Conservation (phyloP, 2,329 filamentous ascomycete genomes). For the Herpotrichia juniperi region DNA sequence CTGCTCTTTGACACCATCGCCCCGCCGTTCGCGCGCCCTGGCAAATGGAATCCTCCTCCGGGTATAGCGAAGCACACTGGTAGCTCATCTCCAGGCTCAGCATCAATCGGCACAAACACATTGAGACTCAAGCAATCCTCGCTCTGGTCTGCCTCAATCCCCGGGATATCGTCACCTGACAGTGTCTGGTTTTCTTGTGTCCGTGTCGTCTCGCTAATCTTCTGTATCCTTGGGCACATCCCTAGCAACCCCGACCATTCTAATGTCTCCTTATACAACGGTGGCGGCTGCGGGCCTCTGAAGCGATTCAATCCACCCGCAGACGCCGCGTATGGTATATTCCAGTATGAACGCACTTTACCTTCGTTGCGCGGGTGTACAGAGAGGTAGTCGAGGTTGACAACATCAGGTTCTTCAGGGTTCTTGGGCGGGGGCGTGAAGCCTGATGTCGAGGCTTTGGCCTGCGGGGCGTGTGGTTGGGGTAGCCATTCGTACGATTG, state of each 20-base stretch:
- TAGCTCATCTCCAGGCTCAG: slow-evolving; percentile 37
- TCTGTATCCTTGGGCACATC: slow-evolving; percentile 42
- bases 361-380: slow-evolving; percentile 36
- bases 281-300: slow-evolving; percentile 33
- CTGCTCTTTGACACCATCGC: slow-evolving; percentile 40
- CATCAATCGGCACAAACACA: slow-evolving; percentile 40
- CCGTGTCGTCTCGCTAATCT: slow-evolving; percentile 32
- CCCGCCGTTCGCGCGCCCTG: slow-evolving; percentile 36
- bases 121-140: slow-evolving; percentile 53
- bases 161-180: slow-evolving; percentile 30
- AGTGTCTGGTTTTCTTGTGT: slow-evolving; percentile 40
- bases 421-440: slow-evolving; percentile 33
- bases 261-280: slow-evolving; percentile 12
- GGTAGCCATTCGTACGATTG: slow-evolving; percentile 34
- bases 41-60: slow-evolving; percentile 51
- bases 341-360: slow-evolving; percentile 37
- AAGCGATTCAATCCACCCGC: slow-evolving; percentile 37
- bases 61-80: slow-evolving; percentile 54
- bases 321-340: slow-evolving; percentile 40
- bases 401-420: slow-evolving; percentile 30
- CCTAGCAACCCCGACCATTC: slow-evolving; percentile 38
- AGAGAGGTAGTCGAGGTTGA: slow-evolving; percentile 38
- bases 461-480: slow-evolving; percentile 23
- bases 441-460: slow-evolving; percentile 12
- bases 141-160: slow-evolving; percentile 30